Base-by-base conservation (phyloP, 495 filamentous ascomycete species). In the Chaetomium tenue region DNA sequence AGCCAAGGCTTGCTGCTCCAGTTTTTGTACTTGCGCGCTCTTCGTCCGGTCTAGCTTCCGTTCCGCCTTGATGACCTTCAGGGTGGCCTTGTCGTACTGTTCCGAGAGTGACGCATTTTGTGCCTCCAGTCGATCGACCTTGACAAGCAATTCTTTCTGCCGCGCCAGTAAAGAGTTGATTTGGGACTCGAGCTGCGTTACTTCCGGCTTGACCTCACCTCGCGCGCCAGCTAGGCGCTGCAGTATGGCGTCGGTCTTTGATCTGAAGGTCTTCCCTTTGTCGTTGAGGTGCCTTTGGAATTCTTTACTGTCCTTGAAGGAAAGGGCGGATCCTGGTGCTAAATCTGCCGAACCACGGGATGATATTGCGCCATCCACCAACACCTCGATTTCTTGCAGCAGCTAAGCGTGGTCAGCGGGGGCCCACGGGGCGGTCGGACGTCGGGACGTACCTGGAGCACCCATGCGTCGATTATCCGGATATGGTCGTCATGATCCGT, bases 41-140 rank as follows among this genome's bases (percentile, higher is more conserved):
- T 88, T 90, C 8, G 87, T 86, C 40, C 94, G 87, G 73, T 98
- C 94, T 18, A 97, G 82, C 74, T 90, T 91, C 78, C 93, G 93
- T 71, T 98, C 94, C 4, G 94, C 94, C 63, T 92, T 88, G 84
- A 97, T 90, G 68, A 95, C 97, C 60, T 94, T 88, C 44, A 93
- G 78, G 4, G 91, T 93, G 5, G 94, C 93, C 58, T 82, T 85
- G 65, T 96, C 91, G 13, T 97, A 80, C 57, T 91, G 88, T 55
- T 92, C 89, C 52, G 89, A 89, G 15, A 95, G 81, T 66, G 90
- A 86, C 55, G 96, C 87, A 67, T 94, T 93, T 66, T 97, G 92
- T 11, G 86, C 77, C 39, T 87, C 80, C 3, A 91, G 80, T 59
- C 87, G 85, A 63, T 94, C 91, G 53, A 96, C 77, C 68, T 94